Base-by-base conservation (phyloP, 2,329 filamentous ascomycete species). In the Fusarium sp. region DNA sequence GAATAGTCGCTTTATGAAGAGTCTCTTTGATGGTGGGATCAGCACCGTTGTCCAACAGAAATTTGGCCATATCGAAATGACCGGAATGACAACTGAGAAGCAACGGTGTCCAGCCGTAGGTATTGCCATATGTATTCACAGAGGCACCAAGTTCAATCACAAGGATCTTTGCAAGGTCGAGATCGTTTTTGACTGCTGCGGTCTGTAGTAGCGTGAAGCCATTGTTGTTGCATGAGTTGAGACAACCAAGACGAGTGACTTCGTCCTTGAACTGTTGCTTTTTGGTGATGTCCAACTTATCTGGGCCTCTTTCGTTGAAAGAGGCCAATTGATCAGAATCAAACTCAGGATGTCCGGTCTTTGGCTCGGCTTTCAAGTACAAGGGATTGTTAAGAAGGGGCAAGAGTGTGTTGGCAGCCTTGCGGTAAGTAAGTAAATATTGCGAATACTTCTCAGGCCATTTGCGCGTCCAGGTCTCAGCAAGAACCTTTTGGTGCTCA, bases 21-120 rank as follows among this genome's bases (percentile, higher is more conserved):
- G 10, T 15, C 1, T 57, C 54, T 1, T 36, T 44, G 6, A 24
- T 17, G 1, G 20, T 17, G 1, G 28, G 8, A 5, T 57, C 44
- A n/a, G 54, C 38, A 3, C 54, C 38, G 1, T 57, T 33, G 0
- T 40, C 24, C 1, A 56, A 17, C 0, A 56, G 34, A 1, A 28
- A 28, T 5, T 49, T 56, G 1, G 26, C 43, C 8, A 56, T 48
- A 2, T 15, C 8, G 1, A 56, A 56, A 11, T 49, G 18, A 6
- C 43, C 43, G 3, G 34, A 56, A 9, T 57, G 36, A 1, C 34
- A 57, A 17, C 44, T 43, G 17, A 57, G 17, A 15, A 50, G 36
- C 17, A 57, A 6, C 8, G 54, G 54, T 1, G 44, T 40, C 54
- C 54, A 57, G 15, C 54, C 44, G 7, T 40, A 22, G 4, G 54